Evolutionary conservation across 306 rosid genomes (phyloP).

Genomic region (Mimosa pudica): DNA sequence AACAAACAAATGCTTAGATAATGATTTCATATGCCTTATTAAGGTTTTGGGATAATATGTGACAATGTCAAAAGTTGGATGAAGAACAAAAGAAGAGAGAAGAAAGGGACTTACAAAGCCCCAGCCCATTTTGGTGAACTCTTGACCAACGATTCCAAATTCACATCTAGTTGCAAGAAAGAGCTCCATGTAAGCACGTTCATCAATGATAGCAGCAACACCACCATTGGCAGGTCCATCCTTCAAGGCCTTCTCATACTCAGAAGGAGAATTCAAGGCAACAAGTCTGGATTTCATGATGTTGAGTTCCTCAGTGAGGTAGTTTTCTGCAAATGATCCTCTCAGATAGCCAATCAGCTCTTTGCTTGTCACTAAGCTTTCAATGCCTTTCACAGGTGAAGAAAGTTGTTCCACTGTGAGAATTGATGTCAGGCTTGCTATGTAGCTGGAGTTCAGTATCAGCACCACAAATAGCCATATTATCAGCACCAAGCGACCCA

Average conservation of each 20-base stretch:
- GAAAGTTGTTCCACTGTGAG: slow-evolving; percentile 78
- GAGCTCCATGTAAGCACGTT: slow-evolving; percentile 74
- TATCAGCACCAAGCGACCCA: slow-evolving; percentile 71
- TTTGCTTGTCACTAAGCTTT: slow-evolving; percentile 47
- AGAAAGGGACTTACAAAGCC: slow-evolving; percentile 70
- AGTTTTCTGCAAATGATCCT: slow-evolving; percentile 62
- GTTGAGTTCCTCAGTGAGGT: slow-evolving; percentile 59
- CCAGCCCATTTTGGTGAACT: slow-evolving; percentile 90
- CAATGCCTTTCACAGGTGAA: slow-evolving; percentile 71
- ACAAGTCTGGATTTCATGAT: slow-evolving; percentile 63
- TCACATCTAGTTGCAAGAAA: slow-evolving; percentile 70
- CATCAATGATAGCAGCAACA: slow-evolving; percentile 73
- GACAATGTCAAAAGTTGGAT: not conserved
- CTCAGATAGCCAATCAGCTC: slow-evolving; percentile 67
- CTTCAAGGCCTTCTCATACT: slow-evolving; percentile 60
- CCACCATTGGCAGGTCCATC: slow-evolving; percentile 71
- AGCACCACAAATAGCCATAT: slow-evolving; percentile 84
- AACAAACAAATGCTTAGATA: too few relatives aligned
- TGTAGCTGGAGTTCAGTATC: slow-evolving; percentile 78
- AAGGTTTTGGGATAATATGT: not conserved
- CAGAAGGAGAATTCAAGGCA: slow-evolving; percentile 52
- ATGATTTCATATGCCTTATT: not conserved
- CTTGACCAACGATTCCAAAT: slow-evolving; percentile 76
- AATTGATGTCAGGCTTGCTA: slow-evolving; percentile 80
- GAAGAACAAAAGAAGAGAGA: not conserved